Evolutionary conservation across 1,284 basidiomycete species (phyloP).

Genomic region (Thecaphora thlaspeos): DNA sequence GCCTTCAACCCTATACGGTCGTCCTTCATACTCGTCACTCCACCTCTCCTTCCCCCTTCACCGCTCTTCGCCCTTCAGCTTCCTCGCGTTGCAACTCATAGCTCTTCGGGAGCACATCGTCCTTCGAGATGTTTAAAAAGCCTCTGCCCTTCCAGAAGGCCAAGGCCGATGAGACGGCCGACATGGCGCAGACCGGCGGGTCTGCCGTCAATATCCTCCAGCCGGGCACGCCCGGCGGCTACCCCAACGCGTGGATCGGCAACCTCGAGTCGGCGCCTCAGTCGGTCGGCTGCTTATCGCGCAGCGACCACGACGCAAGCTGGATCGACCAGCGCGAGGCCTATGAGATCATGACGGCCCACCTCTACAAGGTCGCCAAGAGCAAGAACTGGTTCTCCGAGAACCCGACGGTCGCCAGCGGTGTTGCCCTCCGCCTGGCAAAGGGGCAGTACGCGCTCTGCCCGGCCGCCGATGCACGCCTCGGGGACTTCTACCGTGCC

Average conservation of each 20-base stretch:
- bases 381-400: slow-evolving; percentile 20
- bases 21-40: no score
- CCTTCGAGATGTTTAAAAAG: no score
- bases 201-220: not conserved
- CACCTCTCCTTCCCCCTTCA: no score
- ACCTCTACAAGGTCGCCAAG: slow-evolving; percentile 21
- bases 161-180: no score
- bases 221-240: not conserved
- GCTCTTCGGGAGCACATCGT: no score
- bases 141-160: no score
- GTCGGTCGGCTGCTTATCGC: not conserved
- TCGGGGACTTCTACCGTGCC: slow-evolving; percentile 58
- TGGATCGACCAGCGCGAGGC: slow-evolving; percentile 31
- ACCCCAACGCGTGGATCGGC: not conserved
- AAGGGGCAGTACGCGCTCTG: slow-evolving; percentile 35
- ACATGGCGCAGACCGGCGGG: no score
- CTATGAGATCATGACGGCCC: slow-evolving; percentile 29
- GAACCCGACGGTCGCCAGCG: slow-evolving; percentile 12
- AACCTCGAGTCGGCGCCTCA: not conserved
- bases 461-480: slow-evolving; percentile 10
- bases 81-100: no score
- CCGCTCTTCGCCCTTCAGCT: no score
- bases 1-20: no score
- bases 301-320: not conserved
- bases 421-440: slow-evolving; percentile 29